phyloP scores from a whole-genome alignment of 140 eudicot genomes.

The Senecio squalidus region DNA sequence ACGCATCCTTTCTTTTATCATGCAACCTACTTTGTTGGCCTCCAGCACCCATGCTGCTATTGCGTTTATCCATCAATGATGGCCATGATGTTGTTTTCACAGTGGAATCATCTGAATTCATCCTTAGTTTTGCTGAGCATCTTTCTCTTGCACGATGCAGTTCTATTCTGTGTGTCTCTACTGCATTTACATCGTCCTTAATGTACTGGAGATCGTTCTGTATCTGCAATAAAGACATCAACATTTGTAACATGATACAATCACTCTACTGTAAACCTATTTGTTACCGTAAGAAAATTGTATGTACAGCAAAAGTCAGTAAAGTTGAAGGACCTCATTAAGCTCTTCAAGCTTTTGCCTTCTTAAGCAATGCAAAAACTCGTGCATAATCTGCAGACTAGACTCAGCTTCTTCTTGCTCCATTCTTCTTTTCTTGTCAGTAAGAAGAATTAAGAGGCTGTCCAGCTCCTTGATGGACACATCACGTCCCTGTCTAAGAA shows the following conservation, averaged over 20 bases:
- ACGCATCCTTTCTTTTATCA: conserved; percentile 49
- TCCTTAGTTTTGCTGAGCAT: conserved; percentile 46
- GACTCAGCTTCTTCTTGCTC: conserved; percentile 97
- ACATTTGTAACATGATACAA: neutral
- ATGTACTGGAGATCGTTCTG: conserved; percentile 77
- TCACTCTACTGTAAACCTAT: too few relatives aligned
- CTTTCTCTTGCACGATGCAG: conserved; percentile 59
- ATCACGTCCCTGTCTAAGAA: conserved; percentile 90
- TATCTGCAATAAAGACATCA: conserved; percentile 46
- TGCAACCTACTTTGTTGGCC: conserved; percentile 32
- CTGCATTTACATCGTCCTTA: conserved; percentile 73
- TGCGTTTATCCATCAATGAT: conserved; percentile 50
- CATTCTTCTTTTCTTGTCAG: conserved; percentile 79
- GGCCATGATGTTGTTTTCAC: conserved; percentile 47
- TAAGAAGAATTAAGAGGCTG: conserved; percentile 50
- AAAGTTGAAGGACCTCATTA: conserved; percentile 46
- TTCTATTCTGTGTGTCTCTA: conserved; percentile 64
- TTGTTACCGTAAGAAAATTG: neutral
- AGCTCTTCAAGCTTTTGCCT: conserved; percentile 81
- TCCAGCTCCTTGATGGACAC: conserved; percentile 89
- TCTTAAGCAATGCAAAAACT: conserved; percentile 63
- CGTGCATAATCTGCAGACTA: conserved; percentile 72
- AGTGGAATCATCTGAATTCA: conserved; percentile 41
- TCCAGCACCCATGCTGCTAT: conserved; percentile 29
- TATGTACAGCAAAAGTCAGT: neutral